These are phyloP conservation scores for Clarireedia paspali DNA, from an alignment of 2,329 filamentous ascomycete genomes.

Conservation along the genomic window DNA sequence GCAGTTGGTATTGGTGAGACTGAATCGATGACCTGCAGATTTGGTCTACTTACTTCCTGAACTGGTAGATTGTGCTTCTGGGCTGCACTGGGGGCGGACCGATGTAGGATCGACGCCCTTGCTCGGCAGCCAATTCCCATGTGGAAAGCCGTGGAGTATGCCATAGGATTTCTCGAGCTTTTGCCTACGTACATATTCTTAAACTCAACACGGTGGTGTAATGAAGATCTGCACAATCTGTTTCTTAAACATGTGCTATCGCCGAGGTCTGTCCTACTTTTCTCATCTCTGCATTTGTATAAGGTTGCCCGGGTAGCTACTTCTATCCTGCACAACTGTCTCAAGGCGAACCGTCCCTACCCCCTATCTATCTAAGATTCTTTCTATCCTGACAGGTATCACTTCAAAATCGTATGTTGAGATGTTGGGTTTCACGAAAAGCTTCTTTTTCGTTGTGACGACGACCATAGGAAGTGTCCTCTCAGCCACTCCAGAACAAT, in stretches of 20 bases:
- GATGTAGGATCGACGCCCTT: not conserved
- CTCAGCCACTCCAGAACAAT: not conserved
- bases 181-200: too few species aligned
- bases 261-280: too few species aligned
- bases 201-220: too few species aligned
- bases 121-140: not conserved
- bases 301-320: too few species aligned
- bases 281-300: too few species aligned
- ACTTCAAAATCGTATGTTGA: too few species aligned
- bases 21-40: not conserved
- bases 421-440: not conserved
- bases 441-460: not conserved
- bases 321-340: too few species aligned
- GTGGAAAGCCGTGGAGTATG: too few species aligned
- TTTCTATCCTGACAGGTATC: not conserved
- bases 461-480: not conserved
- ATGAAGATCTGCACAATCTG: too few species aligned
- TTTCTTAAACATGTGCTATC: too few species aligned
- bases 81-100: not conserved
- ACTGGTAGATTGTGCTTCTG: not conserved
- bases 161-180: too few species aligned
- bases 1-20: not conserved
- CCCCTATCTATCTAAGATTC: not conserved
- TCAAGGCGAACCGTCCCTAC: too few species aligned
- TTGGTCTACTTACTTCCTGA: not conserved